Evolutionary conservation across 768 basidiomycete genomes (phyloP).

Genomic region (Leccinellum albellum): DNA sequence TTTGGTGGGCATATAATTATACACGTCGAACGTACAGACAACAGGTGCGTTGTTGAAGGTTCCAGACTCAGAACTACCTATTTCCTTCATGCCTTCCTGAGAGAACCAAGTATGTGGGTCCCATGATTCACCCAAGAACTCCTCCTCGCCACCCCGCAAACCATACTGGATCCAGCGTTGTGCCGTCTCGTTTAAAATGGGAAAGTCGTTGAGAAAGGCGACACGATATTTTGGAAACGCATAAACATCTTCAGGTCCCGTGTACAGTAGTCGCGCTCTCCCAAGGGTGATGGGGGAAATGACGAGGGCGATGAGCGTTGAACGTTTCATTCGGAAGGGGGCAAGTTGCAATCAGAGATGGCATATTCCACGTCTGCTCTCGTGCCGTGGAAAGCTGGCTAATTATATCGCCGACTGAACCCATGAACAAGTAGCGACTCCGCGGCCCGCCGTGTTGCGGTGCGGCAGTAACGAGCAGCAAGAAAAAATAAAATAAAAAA

Average conservation of each 20-base stretch:
- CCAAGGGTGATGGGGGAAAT: slow-evolving; percentile 12
- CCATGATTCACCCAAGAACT: slow-evolving; percentile 73
- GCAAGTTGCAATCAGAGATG: background rate
- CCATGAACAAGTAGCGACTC: slow-evolving; percentile 17
- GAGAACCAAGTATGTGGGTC: slow-evolving; percentile 36
- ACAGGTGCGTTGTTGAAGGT: slow-evolving; percentile 19
- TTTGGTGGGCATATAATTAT: slow-evolving; percentile 3
- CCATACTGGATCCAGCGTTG: slow-evolving; percentile 71
- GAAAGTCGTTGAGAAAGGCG: slow-evolving; percentile 74
- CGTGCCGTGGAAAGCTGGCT: slow-evolving; percentile 18
- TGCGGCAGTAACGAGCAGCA: background rate
- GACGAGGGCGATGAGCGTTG: slow-evolving; percentile 12
- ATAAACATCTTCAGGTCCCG: slow-evolving; percentile 74
- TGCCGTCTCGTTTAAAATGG: slow-evolving; percentile 68
- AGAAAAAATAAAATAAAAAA: background rate
- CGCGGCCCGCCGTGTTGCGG: slow-evolving; percentile 22
- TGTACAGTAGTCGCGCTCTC: slow-evolving; percentile 48
- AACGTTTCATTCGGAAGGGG: slow-evolving; percentile 16
- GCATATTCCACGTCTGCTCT: slow-evolving; percentile 8
- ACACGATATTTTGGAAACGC: slow-evolving; percentile 83
- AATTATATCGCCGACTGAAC: slow-evolving; percentile 35
- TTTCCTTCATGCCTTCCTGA: slow-evolving; percentile 48
- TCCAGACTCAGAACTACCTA: slow-evolving; percentile 50
- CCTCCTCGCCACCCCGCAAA: slow-evolving; percentile 66
- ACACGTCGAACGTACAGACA: slow-evolving; percentile 37